Evolutionary conservation across 441 rosid species (phyloP).

Genomic region (Populus hybrid): DNA sequence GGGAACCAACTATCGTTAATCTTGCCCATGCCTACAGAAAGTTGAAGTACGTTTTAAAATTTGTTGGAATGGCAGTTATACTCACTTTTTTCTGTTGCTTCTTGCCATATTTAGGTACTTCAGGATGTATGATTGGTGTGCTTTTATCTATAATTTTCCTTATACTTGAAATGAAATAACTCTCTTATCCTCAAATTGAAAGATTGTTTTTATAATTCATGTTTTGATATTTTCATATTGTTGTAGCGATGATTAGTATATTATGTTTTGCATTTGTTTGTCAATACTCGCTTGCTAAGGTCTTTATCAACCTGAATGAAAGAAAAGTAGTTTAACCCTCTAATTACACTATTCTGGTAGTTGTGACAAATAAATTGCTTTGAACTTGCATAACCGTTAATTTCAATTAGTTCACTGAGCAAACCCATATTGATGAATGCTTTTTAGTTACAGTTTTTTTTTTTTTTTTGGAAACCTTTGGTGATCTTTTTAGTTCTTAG

Average conservation of each 20-base stretch:
- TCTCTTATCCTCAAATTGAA: neutral
- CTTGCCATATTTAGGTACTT: neutral
- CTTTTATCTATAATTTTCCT: neutral
- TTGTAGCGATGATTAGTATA: neutral
- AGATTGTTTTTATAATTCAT: neutral
- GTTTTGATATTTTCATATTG: neutral
- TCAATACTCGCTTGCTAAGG: neutral
- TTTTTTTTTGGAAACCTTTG: neutral
- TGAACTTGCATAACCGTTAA: neutral
- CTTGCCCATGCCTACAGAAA: constrained; percentile 89
- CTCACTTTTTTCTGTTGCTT: neutral
- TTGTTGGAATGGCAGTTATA: constrained; percentile 4
- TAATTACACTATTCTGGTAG: too few species aligned
- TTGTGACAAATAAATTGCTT: neutral
- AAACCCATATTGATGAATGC: neutral
- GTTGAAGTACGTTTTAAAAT: constrained; percentile 48
- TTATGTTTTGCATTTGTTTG: neutral
- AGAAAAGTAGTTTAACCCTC: neutral
- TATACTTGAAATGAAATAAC: neutral
- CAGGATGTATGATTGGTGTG: neutral
- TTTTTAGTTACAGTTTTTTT: neutral
- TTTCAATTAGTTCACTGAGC: neutral
- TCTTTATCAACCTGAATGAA: neutral
- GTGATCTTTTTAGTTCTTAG: neutral
- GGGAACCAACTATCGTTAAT: constrained; percentile 92